Percentiles rank a stretch among this genome's conserved stretches.
Conservation (phyloP, 164 flowering plant species). For the Umbilicus rupestris region DNA sequence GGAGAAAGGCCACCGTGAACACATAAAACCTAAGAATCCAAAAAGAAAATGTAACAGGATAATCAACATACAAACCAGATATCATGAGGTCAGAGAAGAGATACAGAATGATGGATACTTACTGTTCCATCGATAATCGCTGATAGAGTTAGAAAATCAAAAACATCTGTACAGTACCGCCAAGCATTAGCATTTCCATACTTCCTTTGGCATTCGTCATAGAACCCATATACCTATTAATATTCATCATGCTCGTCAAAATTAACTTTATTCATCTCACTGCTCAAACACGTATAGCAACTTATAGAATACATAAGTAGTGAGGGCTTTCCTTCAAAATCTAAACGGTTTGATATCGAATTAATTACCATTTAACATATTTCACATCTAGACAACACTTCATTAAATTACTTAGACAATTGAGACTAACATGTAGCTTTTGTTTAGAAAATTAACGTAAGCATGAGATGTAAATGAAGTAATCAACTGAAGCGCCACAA, state of each 20-base stretch:
- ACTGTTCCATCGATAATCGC: constrained; percentile 98
- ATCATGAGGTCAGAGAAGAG: neutral
- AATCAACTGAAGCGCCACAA: too few relatives aligned
- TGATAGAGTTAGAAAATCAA: constrained; percentile 88
- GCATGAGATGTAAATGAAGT: too few relatives aligned
- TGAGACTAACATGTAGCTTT: too few relatives aligned
- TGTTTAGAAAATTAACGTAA: too few relatives aligned
- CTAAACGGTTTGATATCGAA: neutral
- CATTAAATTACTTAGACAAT: neutral
- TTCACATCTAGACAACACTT: neutral
- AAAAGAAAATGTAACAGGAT: neutral
- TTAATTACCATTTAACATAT: neutral
- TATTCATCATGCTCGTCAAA: neutral
- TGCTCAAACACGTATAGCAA: neutral
- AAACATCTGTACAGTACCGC: constrained; percentile 98
- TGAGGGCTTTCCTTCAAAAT: neutral
- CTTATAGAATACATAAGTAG: neutral
- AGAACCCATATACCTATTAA: constrained; percentile 88
- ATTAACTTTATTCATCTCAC: neutral
- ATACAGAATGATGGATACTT: constrained; percentile 15
- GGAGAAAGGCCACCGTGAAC: constrained; percentile 99
- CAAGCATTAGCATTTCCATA: constrained; percentile 99
- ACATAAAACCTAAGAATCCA: constrained; percentile 67
- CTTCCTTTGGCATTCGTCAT: constrained; percentile 98
- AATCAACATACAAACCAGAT: neutral